A percentile compares a stretch with the other conserved stretches of the same genome.
Evolutionary conservation across 805 yeast genomes (phyloP).

Genomic region (Monosporozyma siamensis): DNA sequence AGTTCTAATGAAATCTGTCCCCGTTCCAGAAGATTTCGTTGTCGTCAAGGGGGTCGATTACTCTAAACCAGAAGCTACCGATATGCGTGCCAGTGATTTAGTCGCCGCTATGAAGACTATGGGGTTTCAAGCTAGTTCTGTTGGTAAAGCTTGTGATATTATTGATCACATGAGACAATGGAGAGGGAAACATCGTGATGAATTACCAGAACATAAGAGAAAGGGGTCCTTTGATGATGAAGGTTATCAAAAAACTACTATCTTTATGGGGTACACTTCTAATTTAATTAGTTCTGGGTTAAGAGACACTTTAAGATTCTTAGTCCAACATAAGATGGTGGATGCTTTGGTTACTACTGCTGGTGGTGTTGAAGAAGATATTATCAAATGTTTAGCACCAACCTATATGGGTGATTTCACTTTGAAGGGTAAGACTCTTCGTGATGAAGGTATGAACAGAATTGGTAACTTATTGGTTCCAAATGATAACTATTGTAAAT

Average conservation of each 20-base stretch:
- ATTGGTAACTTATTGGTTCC: constrained; percentile 96
- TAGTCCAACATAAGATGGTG: constrained; percentile 90
- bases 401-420: constrained; percentile 90
- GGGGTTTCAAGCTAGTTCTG: constrained; percentile 94
- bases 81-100: constrained; percentile 72
- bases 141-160: constrained; percentile 84
- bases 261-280: constrained; percentile 93
- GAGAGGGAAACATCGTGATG: constrained; percentile 75
- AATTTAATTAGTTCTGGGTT: constrained; percentile 91
- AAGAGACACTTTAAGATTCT: constrained; percentile 78
- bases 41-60: constrained; percentile 87
- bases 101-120: constrained; percentile 78
- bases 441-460: constrained; percentile 95
- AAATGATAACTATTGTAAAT: constrained; percentile 92
- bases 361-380: constrained; percentile 97
- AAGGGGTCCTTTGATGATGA: constrained; percentile 70
- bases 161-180: constrained; percentile 86
- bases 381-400: constrained; percentile 93
- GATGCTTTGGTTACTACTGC: constrained; percentile 95
- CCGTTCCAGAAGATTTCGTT: constrained; percentile 72
- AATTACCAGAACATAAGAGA: constrained; percentile 57
- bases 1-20: constrained; percentile 75
- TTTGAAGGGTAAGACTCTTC: constrained; percentile 66
- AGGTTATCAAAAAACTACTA: constrained; percentile 77
- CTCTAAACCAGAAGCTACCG: constrained; percentile 61